Base-by-base conservation (phyloP, 768 basidiomycete genomes). In the Grammothele lineata region DNA sequence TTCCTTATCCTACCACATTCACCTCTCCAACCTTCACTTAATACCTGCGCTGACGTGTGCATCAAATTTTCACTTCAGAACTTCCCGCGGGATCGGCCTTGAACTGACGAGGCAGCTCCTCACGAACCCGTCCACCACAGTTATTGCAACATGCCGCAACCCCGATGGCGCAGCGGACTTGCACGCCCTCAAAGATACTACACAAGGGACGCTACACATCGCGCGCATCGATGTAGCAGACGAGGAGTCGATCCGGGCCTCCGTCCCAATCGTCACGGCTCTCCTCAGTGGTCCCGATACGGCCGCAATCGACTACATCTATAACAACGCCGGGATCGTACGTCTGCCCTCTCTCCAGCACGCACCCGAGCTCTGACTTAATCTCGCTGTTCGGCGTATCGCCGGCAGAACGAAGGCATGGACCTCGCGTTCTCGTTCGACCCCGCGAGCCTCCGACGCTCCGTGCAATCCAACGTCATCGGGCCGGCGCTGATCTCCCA, bases 241-340 rank as follows among this genome's bases (percentile, higher is more conserved):
- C 33, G 38, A 54, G 30, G 53, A 41, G 17, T 56, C 60, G 23
- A 64, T 70, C 47, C 49, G 61, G 0, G 59, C 62, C 12, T 54
- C 53, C 3, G 44, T 45, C 21, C 26, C 48, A 5, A 58, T 64
- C 22, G 58, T 54, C 23, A 53, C 46, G 26, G 40, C 65, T 14
- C 45, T 71, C 11, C 58, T 48, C 4, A 54, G 52, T 21, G 46
- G 41, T 14, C n/a, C n/a, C n/a, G n/a, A n/a, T n/a, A n/a, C n/a
- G n/a, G n/a, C n/a, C n/a, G 67, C 68, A 5, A 51, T 72, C 5
- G 67, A 71, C 50, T 70, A 68, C 40, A 55, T 73, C 21, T 50
- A 69, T 43, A 73, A 70, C 57, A 70, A 69, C 33, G 68, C 70
- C 8, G 70, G 58, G 1, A 45, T 66, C 19, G 66, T 66, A 45